These are phyloP conservation scores for Phytophthora megakarya DNA, from an alignment of 352 stramenopile species.

Conservation along the genomic window DNA sequence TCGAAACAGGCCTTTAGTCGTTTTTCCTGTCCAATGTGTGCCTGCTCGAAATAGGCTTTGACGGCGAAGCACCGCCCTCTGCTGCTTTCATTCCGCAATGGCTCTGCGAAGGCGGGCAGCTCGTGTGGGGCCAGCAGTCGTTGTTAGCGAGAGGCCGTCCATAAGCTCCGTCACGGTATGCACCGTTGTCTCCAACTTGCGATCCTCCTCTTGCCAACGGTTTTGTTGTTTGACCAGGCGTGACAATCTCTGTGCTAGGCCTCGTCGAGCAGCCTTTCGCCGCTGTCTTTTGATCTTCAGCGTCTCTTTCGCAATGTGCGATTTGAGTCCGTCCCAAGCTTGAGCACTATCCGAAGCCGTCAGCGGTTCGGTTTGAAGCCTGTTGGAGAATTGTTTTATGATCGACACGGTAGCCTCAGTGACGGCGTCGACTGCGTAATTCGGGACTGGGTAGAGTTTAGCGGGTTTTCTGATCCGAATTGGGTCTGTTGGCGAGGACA, in stretches of 20 bases:
- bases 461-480: background rate
- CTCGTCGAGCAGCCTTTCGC: no score
- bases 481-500: background rate
- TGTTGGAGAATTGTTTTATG: background rate
- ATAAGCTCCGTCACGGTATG: background rate
- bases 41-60: background rate
- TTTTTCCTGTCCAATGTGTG: background rate
- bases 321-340: no score
- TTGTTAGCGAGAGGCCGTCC: background rate
- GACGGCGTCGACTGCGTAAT: background rate
- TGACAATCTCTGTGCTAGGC: no score
- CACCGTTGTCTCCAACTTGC: background rate
- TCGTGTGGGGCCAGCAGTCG: background rate
- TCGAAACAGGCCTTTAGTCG: background rate
- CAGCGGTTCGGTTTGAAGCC: background rate
- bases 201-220: no score
- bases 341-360: background rate
- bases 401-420: background rate
- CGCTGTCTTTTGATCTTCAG: no score
- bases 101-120: background rate
- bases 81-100: background rate
- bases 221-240: no score
- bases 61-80: background rate
- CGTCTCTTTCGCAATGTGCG: no score
- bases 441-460: background rate